Evolutionary conservation across 441 rosid genomes (phyloP).

Genomic region (Pelargonium myrrhifolium): DNA sequence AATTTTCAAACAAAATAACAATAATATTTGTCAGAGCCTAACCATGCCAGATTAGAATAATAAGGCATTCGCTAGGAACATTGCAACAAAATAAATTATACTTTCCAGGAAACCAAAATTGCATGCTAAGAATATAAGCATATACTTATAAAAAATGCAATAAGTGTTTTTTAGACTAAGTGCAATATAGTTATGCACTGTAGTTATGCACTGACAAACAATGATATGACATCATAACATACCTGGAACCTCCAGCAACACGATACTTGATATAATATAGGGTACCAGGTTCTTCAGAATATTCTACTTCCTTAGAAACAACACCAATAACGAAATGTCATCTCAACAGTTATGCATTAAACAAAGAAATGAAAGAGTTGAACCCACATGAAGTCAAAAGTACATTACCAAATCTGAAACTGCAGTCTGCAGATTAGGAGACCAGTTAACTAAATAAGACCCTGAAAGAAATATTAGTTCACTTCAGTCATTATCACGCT

Average conservation of each 20-base stretch:
- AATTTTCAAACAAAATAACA: neutral
- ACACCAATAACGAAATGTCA: constrained; percentile 12
- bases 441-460: constrained; percentile 98
- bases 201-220: too few relatives aligned
- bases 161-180: too few relatives aligned
- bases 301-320: constrained; percentile 78
- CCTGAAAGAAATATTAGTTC: constrained; percentile 43
- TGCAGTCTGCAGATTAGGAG: constrained; percentile 95
- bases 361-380: constrained; percentile 15
- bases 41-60: neutral
- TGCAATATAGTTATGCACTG: neutral
- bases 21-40: constrained; percentile 2
- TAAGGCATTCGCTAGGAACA: neutral
- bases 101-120: constrained; percentile 1
- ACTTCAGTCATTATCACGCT: constrained; percentile 6
- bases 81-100: neutral
- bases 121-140: neutral
- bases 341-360: constrained; percentile 13
- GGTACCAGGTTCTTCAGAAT: constrained; percentile 88
- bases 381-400: constrained; percentile 20
- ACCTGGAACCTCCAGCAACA: constrained; percentile 92
- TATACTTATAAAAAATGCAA: neutral
- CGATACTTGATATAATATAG: constrained; percentile 91
- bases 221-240: constrained; percentile 15
- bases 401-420: constrained; percentile 85